Conservation (phyloP, 495 filamentous ascomycete species). For the Aspergillus indologenus region DNA sequence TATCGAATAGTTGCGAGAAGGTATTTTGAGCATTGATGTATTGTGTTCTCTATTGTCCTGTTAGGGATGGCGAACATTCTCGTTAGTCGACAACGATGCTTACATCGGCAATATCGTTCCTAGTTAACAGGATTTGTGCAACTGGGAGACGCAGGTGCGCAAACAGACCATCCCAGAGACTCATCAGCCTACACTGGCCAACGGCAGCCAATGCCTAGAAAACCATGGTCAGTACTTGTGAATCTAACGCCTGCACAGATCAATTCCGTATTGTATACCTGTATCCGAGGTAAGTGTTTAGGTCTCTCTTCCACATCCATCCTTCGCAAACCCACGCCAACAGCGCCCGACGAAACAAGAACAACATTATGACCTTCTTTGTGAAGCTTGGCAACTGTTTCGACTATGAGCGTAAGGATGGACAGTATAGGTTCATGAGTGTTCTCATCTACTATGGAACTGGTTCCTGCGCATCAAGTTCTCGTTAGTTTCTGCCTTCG, state of each 20-base stretch:
- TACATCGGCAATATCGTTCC: constrained; percentile 95
- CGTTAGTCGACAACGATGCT: constrained; percentile 19
- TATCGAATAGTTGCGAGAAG: constrained; percentile 80
- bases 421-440: constrained; percentile 96
- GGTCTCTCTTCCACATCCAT: constrained; percentile 90
- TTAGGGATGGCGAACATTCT: constrained; percentile 12
- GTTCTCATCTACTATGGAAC: constrained; percentile 94
- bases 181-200: constrained; percentile 93
- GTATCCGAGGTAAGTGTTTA: constrained; percentile 80
- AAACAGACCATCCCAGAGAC: constrained; percentile 91
- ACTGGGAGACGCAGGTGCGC: constrained; percentile 82
- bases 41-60: constrained; percentile 65
- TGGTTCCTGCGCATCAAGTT: constrained; percentile 64
- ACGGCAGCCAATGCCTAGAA: constrained; percentile 88
- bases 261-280: constrained; percentile 49
- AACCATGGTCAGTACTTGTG: constrained; percentile 8
- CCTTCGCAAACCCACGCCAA: constrained; percentile 83
- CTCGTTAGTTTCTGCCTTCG: constrained; percentile 16
- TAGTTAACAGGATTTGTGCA: constrained; percentile 90
- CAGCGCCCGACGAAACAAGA: constrained; percentile 93
- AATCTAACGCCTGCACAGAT: not conserved
- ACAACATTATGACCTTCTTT: constrained; percentile 93
- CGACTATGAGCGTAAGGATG: constrained; percentile 83
- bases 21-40: constrained; percentile 97
- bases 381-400: constrained; percentile 79